A percentile compares a stretch with the other conserved stretches of the same genome.
phyloP scores from a whole-genome alignment of 2,329 filamentous ascomycete species.

The Aspergillus calidoustus region DNA sequence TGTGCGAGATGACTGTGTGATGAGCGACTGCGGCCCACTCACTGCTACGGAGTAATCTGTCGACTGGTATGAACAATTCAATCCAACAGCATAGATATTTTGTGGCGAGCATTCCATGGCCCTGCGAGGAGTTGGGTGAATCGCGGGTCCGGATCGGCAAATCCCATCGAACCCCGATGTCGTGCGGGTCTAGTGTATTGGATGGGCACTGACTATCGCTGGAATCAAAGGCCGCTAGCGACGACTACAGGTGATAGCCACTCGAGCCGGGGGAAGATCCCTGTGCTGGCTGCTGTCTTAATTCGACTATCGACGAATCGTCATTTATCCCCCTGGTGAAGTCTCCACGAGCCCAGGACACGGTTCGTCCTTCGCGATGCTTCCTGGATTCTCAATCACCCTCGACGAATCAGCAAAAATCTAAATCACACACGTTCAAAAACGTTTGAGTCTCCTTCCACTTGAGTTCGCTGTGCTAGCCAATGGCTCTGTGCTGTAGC shows the following conservation, averaged over 20 bases:
- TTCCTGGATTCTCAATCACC: neutral
- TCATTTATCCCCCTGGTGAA: neutral
- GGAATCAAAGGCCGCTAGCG: conserved; percentile 18
- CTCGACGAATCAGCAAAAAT: conserved; percentile 1
- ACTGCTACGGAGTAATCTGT: too few species aligned
- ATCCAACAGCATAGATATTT: neutral
- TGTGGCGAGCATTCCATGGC: conserved; percentile 4
- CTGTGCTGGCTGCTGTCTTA: neutral
- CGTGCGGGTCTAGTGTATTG: conserved; percentile 8
- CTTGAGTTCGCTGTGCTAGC: conserved; percentile 6
- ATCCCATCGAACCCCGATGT: conserved; percentile 3
- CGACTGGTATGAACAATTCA: neutral
- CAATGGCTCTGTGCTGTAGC: conserved; percentile 18
- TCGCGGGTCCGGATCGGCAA: conserved; percentile 13
- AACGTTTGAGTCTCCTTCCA: neutral
- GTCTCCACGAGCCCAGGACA: neutral
- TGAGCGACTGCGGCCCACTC: neutral
- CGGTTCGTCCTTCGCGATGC: neutral
- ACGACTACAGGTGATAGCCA: conserved; percentile 16
- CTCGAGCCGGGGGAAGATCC: neutral
- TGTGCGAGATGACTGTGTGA: neutral
- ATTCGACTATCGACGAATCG: neutral
- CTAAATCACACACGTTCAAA: neutral
- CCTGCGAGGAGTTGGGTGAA: neutral
- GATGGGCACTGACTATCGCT: conserved; percentile 9